These are phyloP conservation scores for Cercophora scortea DNA, from an alignment of 495 filamentous ascomycete species.

Conservation along the genomic window DNA sequence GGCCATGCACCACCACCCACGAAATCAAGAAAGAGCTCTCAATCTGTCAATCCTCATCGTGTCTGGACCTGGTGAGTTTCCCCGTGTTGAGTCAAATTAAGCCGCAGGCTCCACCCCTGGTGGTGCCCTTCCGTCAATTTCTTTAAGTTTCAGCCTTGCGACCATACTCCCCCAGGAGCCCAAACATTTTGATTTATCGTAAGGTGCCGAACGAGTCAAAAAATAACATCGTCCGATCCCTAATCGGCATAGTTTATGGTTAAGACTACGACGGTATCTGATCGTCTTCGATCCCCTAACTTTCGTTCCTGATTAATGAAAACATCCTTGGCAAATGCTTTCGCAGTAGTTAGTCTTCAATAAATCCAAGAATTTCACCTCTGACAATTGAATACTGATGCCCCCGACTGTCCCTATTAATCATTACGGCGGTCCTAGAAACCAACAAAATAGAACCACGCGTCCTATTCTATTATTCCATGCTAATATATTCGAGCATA, in stretches of 20 bases:
- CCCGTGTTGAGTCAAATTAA: slow-evolving; percentile 66
- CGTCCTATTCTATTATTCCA: slow-evolving; percentile 71
- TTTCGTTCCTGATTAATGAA: slow-evolving; percentile 72
- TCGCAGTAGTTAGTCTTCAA: slow-evolving; percentile 45
- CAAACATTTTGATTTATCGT: slow-evolving; percentile 73
- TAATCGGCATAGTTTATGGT: slow-evolving; percentile 70
- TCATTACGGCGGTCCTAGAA: not conserved
- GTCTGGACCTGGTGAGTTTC: slow-evolving; percentile 63
- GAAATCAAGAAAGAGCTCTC: slow-evolving; percentile 59
- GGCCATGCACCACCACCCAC: slow-evolving; percentile 58
- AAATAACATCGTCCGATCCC: slow-evolving; percentile 63
- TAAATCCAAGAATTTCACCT: slow-evolving; percentile 69
- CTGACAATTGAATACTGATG: slow-evolving; percentile 50
- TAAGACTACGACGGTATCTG: slow-evolving; percentile 72
- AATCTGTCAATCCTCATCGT: slow-evolving; percentile 60
- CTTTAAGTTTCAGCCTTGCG: slow-evolving; percentile 67
- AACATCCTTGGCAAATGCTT: slow-evolving; percentile 69
- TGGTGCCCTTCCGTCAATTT: slow-evolving; percentile 43
- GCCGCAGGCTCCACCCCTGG: slow-evolving; percentile 52
- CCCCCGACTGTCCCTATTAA: not conserved
- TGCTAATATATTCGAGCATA: slow-evolving; percentile 68
- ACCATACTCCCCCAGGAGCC: slow-evolving; percentile 67
- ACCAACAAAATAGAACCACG: slow-evolving; percentile 28
- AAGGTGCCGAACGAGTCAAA: slow-evolving; percentile 61
- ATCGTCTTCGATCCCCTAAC: slow-evolving; percentile 70